Evolutionary conservation across 1,284 basidiomycete species (phyloP).

Genomic region (Grifola frondosa): DNA sequence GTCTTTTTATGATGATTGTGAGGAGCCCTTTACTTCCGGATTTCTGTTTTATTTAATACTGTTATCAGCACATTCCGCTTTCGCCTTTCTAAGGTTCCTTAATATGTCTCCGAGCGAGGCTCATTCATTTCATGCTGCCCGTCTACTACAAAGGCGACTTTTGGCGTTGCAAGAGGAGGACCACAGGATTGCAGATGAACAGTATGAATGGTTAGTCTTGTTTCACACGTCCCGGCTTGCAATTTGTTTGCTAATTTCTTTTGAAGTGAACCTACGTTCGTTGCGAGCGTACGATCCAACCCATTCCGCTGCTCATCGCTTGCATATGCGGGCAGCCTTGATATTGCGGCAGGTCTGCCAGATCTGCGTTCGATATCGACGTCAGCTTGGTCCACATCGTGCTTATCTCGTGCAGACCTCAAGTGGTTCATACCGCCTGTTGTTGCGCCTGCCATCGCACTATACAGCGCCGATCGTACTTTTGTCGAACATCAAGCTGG

Average conservation of each 20-base stretch:
- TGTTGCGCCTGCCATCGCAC: slow-evolving; percentile 81
- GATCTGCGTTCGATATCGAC: slow-evolving; percentile 62
- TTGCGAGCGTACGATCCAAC: slow-evolving; percentile 39
- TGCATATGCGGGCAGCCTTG: slow-evolving; percentile 37
- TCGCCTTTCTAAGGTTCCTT: slow-evolving; percentile 78
- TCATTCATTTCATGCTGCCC: slow-evolving; percentile 56
- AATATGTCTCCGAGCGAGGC: slow-evolving; percentile 63
- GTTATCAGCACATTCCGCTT: slow-evolving; percentile 41
- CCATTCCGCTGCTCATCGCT: slow-evolving; percentile 33
- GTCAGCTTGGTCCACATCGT: slow-evolving; percentile 70
- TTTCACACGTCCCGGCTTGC: slow-evolving; percentile 6
- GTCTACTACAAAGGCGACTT: slow-evolving; percentile 56
- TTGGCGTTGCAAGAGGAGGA: slow-evolving; percentile 47
- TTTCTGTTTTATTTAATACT: background rate
- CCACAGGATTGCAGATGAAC: slow-evolving; percentile 40
- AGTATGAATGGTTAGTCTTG: slow-evolving; percentile 49
- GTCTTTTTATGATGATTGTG: slow-evolving; percentile 69
- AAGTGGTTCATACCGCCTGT: slow-evolving; percentile 83
- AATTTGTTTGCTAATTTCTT: slow-evolving; percentile 9
- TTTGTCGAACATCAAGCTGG: slow-evolving; percentile 76
- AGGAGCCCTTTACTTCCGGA: slow-evolving; percentile 24
- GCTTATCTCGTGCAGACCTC: slow-evolving; percentile 75
- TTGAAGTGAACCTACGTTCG: slow-evolving; percentile 58
- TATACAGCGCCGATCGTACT: slow-evolving; percentile 75
- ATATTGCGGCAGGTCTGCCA: slow-evolving; percentile 47